These are phyloP conservation scores for Calocera cornea DNA, from an alignment of 768 basidiomycete species.

Conservation along the genomic window DNA sequence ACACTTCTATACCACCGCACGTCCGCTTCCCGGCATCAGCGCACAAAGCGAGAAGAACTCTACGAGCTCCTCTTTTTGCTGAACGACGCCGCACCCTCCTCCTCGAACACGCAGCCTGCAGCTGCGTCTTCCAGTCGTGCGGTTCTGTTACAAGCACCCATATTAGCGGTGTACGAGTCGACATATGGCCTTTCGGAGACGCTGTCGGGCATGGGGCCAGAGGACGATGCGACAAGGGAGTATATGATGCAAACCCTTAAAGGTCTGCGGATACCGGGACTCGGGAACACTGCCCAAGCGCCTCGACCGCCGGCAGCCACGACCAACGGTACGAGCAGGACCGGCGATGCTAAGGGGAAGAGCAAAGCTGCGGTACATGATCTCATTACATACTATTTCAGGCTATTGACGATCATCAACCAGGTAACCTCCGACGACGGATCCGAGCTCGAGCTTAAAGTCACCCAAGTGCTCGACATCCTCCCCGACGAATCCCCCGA, in stretches of 20 bases:
- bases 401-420: conserved; percentile 3
- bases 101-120: background rate
- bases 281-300: background rate
- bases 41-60: conserved; percentile 31
- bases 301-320: background rate
- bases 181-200: conserved; percentile 45
- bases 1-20: conserved; percentile 24
- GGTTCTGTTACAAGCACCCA: conserved; percentile 47
- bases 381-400: conserved; percentile 1
- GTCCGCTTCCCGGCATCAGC: conserved; percentile 39
- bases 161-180: conserved; percentile 60
- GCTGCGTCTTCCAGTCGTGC: conserved; percentile 14
- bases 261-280: background rate
- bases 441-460: conserved; percentile 5
- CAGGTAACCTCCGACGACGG: background rate
- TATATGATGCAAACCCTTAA: conserved; percentile 31
- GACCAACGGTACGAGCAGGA: background rate
- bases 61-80: conserved; percentile 43
- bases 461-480: conserved; percentile 62
- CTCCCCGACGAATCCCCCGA: conserved; percentile 45
- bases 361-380: conserved; percentile 23
- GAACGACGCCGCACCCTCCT: conserved; percentile 34
- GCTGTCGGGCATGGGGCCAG: conserved; percentile 34
- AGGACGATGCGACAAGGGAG: conserved; percentile 42
- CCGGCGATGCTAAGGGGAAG: conserved; percentile 31